Evolutionary conservation across 805 yeast species (phyloP).

Genomic region (Ogataea zsoltii): DNA sequence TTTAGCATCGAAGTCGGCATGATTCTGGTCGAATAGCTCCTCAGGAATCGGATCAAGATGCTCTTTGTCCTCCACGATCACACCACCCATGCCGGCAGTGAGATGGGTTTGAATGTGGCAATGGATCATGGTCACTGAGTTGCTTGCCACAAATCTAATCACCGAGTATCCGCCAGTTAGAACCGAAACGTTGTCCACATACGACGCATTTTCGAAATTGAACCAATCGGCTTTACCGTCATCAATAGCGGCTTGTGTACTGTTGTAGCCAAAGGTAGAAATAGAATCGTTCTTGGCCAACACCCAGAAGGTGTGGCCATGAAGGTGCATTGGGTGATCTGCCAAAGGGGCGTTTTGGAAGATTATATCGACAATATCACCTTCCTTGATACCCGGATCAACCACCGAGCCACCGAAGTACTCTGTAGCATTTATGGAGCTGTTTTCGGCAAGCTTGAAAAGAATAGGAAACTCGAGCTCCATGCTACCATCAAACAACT

Average conservation of each 20-base stretch:
- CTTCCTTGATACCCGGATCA: not conserved
- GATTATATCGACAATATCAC: not conserved
- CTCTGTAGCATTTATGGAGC: not conserved
- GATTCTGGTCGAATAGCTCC: not conserved
- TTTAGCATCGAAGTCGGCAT: not conserved
- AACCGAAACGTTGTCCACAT: not conserved
- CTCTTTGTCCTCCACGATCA: not conserved
- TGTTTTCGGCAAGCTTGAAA: not conserved
- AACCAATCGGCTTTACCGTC: not conserved
- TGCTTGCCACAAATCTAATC: not conserved
- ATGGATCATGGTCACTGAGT: not conserved
- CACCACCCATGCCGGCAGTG: constrained; percentile 1
- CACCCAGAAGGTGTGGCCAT: not conserved
- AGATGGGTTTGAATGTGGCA: constrained; percentile 1
- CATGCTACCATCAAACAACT: not conserved
- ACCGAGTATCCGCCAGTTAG: not conserved
- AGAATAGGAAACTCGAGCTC: not conserved
- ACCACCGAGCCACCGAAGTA: not conserved
- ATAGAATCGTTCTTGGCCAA: not conserved
- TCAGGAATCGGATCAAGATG: not conserved
- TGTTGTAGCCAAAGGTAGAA: not conserved
- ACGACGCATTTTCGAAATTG: not conserved
- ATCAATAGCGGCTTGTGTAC: not conserved
- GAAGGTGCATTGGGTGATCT: not conserved
- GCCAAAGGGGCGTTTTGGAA: not conserved